These are phyloP conservation scores for Monilinia vaccinii-corymbosi DNA, from an alignment of 2,329 filamentous ascomycete species.

Conservation along the genomic window DNA sequence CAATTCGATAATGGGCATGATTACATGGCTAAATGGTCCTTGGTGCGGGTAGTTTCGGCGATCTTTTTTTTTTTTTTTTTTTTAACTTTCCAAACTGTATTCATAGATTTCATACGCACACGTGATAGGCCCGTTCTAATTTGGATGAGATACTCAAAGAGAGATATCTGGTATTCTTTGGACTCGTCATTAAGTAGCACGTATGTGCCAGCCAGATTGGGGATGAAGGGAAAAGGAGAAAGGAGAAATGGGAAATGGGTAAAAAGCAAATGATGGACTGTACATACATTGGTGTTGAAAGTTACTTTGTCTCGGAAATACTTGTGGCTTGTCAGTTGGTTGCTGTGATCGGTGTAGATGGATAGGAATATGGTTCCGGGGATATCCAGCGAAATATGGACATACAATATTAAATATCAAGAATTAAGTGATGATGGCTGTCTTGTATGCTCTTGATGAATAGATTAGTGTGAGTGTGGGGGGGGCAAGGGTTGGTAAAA, in stretches of 20 bases:
- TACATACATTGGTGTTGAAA: conserved; percentile 1
- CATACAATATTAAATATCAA: not conserved
- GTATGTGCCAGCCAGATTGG: not conserved
- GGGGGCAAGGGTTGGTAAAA: too few species aligned
- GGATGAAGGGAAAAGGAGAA: not conserved
- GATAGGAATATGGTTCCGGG: not conserved
- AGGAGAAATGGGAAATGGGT: too few species aligned
- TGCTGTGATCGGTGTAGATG: not conserved
- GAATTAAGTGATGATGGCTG: not conserved
- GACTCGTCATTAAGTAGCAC: not conserved
- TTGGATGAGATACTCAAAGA: conserved; percentile 5
- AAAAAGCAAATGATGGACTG: not conserved
- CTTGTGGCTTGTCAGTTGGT: conserved; percentile 1
- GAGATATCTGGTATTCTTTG: not conserved
- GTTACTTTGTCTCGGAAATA: not conserved
- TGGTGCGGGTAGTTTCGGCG: not conserved
- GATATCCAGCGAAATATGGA: not conserved
- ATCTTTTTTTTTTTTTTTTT: not conserved
- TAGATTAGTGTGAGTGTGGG: too few species aligned
- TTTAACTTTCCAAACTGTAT: conserved; percentile 3
- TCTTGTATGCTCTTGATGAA: not conserved
- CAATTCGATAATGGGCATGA: not conserved
- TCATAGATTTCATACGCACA: conserved; percentile 10
- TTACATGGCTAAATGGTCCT: not conserved
- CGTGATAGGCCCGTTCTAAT: not conserved